Conservation (phyloP, 2,329 filamentous ascomycete species). For the Fusarium euwallaceae region DNA sequence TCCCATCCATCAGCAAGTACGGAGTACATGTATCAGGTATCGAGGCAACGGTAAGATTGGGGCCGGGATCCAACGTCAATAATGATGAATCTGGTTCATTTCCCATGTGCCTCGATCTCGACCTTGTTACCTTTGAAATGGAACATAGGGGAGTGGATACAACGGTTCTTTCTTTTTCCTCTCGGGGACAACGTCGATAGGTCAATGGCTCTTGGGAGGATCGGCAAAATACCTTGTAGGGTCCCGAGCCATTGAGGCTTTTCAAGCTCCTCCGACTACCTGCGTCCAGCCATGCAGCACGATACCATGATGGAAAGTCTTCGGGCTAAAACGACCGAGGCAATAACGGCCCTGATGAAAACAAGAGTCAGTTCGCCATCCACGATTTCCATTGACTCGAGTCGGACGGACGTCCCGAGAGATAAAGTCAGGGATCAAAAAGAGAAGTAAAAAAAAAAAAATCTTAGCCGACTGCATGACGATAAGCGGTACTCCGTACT, state of each 20-base stretch:
- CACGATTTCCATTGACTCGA: constrained; percentile 27
- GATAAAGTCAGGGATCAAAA: constrained; percentile 35
- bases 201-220: constrained; percentile 40
- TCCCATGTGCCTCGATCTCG: constrained; percentile 13
- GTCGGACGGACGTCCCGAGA: constrained; percentile 38
- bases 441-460: constrained; percentile 30
- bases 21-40: constrained; percentile 1
- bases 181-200: constrained; percentile 35
- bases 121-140: constrained; percentile 34
- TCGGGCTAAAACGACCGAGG: constrained; percentile 6
- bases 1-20: neutral
- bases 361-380: constrained; percentile 6
- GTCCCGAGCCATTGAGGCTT: constrained; percentile 34
- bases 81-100: constrained; percentile 32
- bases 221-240: constrained; percentile 37
- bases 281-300: constrained; percentile 1
- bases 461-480: constrained; percentile 34
- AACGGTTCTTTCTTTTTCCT: constrained; percentile 14
- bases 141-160: constrained; percentile 33
- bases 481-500: constrained; percentile 33
- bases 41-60: constrained; percentile 8
- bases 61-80: constrained; percentile 7
- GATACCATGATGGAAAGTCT: neutral
- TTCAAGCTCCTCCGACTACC: constrained; percentile 4
- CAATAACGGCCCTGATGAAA: constrained; percentile 5